Conservation (phyloP, 1,139 yeast genomes). For the Candida sanyaensis region DNA sequence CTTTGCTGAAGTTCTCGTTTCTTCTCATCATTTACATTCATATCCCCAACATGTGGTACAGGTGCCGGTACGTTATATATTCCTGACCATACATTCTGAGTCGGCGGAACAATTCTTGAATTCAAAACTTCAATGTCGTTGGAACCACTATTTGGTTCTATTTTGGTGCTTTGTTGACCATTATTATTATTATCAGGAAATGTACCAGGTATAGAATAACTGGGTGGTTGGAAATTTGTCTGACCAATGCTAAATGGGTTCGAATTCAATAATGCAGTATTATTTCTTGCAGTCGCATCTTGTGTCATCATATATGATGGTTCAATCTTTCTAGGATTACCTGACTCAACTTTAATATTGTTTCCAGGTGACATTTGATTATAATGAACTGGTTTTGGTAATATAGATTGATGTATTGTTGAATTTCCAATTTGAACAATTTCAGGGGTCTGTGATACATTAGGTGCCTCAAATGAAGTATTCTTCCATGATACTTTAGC, state of each 20-base stretch:
- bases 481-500: constrained; percentile 23
- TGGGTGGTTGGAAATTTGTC: background rate
- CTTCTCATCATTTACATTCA: background rate
- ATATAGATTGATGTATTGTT: background rate
- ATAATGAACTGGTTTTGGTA: too few species aligned
- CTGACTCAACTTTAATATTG: background rate
- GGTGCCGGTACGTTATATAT: constrained; percentile 35
- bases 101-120: background rate
- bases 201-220: background rate
- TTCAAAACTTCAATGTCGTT: background rate
- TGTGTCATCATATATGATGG: too few species aligned
- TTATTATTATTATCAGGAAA: background rate
- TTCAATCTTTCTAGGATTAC: background rate
- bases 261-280: too few species aligned
- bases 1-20: constrained; percentile 8
- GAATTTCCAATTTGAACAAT: background rate
- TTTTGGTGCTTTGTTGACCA: background rate
- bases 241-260: background rate
- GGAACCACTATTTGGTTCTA: background rate
- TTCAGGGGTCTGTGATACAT: background rate
- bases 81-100: too few species aligned
- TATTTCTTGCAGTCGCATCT: too few species aligned
- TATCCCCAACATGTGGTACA: constrained; percentile 25
- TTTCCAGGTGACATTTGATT: too few species aligned
- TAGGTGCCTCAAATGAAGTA: constrained; percentile 18